Conservation (phyloP, 2,329 filamentous ascomycete genomes). For the Graphilbum sp. region DNA sequence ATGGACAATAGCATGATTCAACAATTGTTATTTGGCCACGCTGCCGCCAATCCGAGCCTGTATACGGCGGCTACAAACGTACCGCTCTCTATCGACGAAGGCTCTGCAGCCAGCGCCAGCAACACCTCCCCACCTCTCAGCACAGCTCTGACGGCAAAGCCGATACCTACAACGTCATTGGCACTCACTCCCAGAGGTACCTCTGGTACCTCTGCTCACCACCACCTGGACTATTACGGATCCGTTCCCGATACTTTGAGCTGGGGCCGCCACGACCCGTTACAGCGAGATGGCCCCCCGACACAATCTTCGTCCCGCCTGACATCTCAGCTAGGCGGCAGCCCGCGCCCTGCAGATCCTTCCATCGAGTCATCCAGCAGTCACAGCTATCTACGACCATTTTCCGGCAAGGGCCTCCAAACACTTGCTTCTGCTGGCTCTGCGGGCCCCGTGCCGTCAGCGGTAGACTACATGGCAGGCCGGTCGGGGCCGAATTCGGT, state of each 20-base stretch:
- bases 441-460: too few species aligned
- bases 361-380: conserved; percentile 33
- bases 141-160: too few species aligned
- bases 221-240: conserved; percentile 16
- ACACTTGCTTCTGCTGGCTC: conserved; percentile 33
- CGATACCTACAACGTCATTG: neutral
- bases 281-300: conserved; percentile 18
- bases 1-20: neutral
- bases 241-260: conserved; percentile 39
- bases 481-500: too few species aligned
- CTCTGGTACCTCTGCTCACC: too few species aligned
- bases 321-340: conserved; percentile 22
- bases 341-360: conserved; percentile 23
- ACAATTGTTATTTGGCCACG: conserved; percentile 13
- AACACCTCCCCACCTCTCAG: too few species aligned
- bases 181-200: neutral
- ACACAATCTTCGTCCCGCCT: conserved; percentile 23
- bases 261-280: conserved; percentile 29
- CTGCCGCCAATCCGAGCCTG: conserved; percentile 11
- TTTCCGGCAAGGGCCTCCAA: conserved; percentile 36
- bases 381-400: conserved; percentile 35
- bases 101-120: too few species aligned
- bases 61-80: conserved; percentile 6
- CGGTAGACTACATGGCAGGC: too few species aligned
- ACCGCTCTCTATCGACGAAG: too few species aligned